Evolutionary conservation across 352 stramenopile species (phyloP).

Genomic region (Globisporangium apiculatum): DNA sequence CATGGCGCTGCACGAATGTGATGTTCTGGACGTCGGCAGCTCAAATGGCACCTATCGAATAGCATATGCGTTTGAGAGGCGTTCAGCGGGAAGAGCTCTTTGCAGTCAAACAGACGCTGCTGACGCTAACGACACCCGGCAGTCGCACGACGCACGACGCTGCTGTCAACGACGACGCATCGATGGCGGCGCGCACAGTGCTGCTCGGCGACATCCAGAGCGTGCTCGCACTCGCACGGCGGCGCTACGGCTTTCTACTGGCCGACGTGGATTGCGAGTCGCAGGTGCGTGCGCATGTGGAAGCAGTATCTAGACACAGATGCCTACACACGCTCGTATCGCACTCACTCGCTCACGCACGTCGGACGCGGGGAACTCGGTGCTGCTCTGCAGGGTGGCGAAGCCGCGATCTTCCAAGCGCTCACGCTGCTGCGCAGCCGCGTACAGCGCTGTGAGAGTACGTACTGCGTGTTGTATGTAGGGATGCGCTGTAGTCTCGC

Average conservation of each 20-base stretch:
- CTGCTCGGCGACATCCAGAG: conserved; percentile 71
- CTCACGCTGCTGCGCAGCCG: conserved; percentile 49
- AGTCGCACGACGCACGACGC: neutral
- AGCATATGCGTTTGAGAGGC: no score
- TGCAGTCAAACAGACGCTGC: no score
- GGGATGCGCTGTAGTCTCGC: neutral
- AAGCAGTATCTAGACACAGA: no score
- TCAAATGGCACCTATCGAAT: no score
- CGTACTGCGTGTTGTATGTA: conserved; percentile 9
- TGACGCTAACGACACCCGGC: no score
- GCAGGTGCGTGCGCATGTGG: conserved; percentile 12
- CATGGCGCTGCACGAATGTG: neutral
- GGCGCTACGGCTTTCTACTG: conserved; percentile 49
- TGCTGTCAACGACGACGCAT: no score
- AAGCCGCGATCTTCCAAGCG: conserved; percentile 50
- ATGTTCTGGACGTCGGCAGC: neutral
- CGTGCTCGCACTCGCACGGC: conserved; percentile 52
- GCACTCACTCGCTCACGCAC: neutral
- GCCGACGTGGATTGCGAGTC: conserved; percentile 11
- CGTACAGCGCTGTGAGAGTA: conserved; percentile 55
- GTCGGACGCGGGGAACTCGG: neutral
- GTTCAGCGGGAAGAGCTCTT: no score
- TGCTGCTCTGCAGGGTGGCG: conserved; percentile 28
- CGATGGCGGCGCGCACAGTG: conserved; percentile 26
- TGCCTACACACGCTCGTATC: no score